Evolutionary conservation across 805 yeast genomes (phyloP).

Genomic region (Candida wancherniae): DNA sequence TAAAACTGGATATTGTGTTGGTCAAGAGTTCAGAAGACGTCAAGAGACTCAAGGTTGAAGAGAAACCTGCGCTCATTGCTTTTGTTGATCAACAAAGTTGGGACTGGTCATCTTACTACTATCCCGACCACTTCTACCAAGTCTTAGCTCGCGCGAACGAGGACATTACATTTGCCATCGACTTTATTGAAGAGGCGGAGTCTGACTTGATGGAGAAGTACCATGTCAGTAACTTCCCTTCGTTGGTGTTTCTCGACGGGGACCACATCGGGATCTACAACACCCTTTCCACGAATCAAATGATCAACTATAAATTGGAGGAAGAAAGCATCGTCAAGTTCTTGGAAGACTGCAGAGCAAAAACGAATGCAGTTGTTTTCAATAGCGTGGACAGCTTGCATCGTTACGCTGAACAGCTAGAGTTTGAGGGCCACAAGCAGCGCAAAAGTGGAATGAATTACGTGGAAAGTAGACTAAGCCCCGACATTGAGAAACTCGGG

Average conservation of each 20-base stretch:
- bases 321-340: slow-evolving; percentile 15
- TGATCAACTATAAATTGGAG: slow-evolving; percentile 15
- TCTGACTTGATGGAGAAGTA: slow-evolving; percentile 21
- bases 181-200: slow-evolving; percentile 21
- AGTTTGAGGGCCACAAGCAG: slow-evolving; percentile 13
- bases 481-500: slow-evolving; percentile 4
- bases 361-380: slow-evolving; percentile 12
- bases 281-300: slow-evolving; percentile 20
- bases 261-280: slow-evolving; percentile 22
- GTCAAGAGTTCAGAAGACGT: slow-evolving; percentile 3
- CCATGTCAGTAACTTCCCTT: slow-evolving; percentile 29
- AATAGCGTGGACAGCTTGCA: slow-evolving; percentile 5
- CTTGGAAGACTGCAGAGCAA: slow-evolving; percentile 2
- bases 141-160: slow-evolving; percentile 16
- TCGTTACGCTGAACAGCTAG: slow-evolving; percentile 4
- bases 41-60: not conserved
- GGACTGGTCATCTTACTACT: slow-evolving; percentile 30
- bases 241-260: slow-evolving; percentile 24
- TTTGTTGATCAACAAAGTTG: slow-evolving; percentile 8
- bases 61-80: slow-evolving; percentile 8
- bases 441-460: slow-evolving; percentile 13
- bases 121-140: slow-evolving; percentile 34
- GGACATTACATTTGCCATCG: slow-evolving; percentile 20
- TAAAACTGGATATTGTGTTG: not conserved
- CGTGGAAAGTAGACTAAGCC: slow-evolving; percentile 5